Evolutionary conservation across 371 early-diverging fungal genomes (phyloP).

Genomic region (Paraphysoderma sedebokerense): DNA sequence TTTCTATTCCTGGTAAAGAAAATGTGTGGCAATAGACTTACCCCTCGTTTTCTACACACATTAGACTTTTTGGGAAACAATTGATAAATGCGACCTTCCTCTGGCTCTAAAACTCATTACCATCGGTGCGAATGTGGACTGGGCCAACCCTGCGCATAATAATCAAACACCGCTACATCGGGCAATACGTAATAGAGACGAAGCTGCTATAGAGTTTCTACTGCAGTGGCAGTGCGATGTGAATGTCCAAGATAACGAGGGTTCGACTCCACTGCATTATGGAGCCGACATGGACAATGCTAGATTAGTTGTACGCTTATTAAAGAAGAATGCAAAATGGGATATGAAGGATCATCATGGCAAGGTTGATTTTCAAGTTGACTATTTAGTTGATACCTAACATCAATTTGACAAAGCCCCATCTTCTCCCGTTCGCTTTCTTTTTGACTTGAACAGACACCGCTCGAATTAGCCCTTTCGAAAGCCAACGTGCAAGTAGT

Average conservation of each 20-base stretch:
- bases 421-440: not conserved
- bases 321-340: conserved; percentile 46
- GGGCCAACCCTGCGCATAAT: conserved; percentile 14
- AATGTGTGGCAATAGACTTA: not conserved
- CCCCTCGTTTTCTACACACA: conserved; percentile 1
- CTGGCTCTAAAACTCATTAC: conserved; percentile 39
- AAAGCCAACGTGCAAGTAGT: conserved; percentile 36
- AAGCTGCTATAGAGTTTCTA: conserved; percentile 43
- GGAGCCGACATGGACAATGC: conserved; percentile 51
- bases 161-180: conserved; percentile 39
- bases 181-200: conserved; percentile 35
- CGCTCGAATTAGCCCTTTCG: conserved; percentile 51
- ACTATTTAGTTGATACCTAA: not conserved
- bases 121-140: conserved; percentile 57
- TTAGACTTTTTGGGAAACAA: conserved; percentile 35
- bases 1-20: not conserved
- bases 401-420: not conserved
- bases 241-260: conserved; percentile 34
- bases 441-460: conserved; percentile 17
- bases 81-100: conserved; percentile 31
- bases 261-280: conserved; percentile 60
- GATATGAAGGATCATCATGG: conserved; percentile 37
- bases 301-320: conserved; percentile 36
- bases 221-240: conserved; percentile 48
- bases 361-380: conserved; percentile 12